Evolutionary conservation across 176 grass and related monocot genomes (phyloP), one percentile per base, ranked within the genome.

Genomic region (Pontederia paniculata): DNA sequence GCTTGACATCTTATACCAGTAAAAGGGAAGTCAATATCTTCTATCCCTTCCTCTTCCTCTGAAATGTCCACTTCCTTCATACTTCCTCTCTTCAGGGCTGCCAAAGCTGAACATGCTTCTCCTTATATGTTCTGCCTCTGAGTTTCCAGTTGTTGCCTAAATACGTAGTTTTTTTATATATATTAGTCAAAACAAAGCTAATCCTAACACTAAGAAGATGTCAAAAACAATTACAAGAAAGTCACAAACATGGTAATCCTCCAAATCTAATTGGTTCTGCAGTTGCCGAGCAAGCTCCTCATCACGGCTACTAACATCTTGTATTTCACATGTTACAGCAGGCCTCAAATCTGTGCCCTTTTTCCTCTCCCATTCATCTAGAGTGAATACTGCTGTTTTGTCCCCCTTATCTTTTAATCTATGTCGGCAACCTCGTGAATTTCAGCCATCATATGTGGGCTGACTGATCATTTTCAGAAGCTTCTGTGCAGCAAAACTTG

Each of bases 281-380:
- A 97, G 70, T 63, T 84, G 74, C 66, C 86, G 80, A 17, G 93
- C 93, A 43, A 90, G 76, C 13, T 90, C 93, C 74, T 97, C 83
- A 4, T 97, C 93, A 53, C 18, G 59, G 57, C 76, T 84, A 50
- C 76, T 84, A 50, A 76, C 81, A 71, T 97, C 79, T 58, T 82
- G 82, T 23, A 72, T 42, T 55, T 71, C 56, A 17, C 73, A 57
- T 54, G 66, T 60, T 53, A 65, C 22, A 5, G 54, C 37, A 41
- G 77, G 17, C 65, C 75, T 58, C 0, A 21, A 64, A 62, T 65
- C 31, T 9, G 13, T 46, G 12, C 58, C 63, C 74, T 90, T 90
- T 73, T 63, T 88, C 54, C 74, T 90, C 75, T 97, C 86, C 86
- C 93, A 97, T 78, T 97, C 93, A 17, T 97, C 93, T 8, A 97